Evolutionary conservation across 371 early-diverging fungal species (phyloP).

Genomic region (Enterospora canceri): DNA sequence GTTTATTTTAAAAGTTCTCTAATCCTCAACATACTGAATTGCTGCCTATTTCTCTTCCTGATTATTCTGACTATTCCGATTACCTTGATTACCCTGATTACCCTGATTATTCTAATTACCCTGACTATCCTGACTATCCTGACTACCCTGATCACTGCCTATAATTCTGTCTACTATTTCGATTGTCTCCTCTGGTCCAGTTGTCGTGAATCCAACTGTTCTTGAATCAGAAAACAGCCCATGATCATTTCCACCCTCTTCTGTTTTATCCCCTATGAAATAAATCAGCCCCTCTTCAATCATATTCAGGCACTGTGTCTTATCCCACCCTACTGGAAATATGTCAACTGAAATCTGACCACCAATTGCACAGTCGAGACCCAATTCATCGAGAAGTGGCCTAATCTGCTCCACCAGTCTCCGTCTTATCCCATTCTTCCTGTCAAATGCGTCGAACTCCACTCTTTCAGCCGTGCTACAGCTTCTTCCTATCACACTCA

Average conservation of each 20-base stretch:
- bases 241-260: constrained; percentile 92
- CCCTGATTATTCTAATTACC: too few species aligned
- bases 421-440: constrained; percentile 59
- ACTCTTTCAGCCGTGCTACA: constrained; percentile 77
- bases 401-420: constrained; percentile 62
- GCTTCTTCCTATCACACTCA: constrained; percentile 92
- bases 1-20: too few species aligned
- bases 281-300: constrained; percentile 75
- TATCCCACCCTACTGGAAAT: constrained; percentile 90
- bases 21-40: too few species aligned
- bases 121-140: too few species aligned
- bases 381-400: constrained; percentile 60
- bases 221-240: constrained; percentile 76
- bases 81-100: too few species aligned
- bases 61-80: too few species aligned
- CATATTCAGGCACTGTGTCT: constrained; percentile 86
- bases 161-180: constrained; percentile 64
- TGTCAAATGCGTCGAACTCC: constrained; percentile 80
- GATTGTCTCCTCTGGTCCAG: constrained; percentile 74
- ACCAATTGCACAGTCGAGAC: constrained; percentile 86
- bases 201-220: constrained; percentile 75
- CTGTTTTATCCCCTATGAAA: constrained; percentile 98
- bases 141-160: too few species aligned
- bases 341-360: constrained; percentile 99
- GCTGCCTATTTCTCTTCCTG: too few species aligned